phyloP scores from a whole-genome alignment of 139 green algal genomes.

The Auxenochlorella pyrenoidosa region DNA sequence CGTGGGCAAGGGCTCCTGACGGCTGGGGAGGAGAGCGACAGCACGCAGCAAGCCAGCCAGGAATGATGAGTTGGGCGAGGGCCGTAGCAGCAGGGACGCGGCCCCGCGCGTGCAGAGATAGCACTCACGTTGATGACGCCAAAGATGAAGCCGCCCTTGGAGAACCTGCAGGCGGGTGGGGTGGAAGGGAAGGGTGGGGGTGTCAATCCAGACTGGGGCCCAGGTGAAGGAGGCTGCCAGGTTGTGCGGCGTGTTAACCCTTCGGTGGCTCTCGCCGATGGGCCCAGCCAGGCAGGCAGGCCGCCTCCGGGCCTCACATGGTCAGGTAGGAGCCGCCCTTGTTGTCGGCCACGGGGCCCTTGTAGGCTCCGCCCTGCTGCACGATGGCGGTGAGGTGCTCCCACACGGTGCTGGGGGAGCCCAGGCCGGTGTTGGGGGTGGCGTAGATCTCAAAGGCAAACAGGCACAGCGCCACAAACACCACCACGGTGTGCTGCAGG shows the following conservation, averaged over 20 bases:
- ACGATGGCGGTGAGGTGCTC: conserved; percentile 63
- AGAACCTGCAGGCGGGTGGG: conserved; percentile 51
- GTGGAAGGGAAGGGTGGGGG: too few relatives aligned
- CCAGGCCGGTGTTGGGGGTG: conserved; percentile 53
- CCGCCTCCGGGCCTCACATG: conserved; percentile 73
- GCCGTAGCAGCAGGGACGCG: too few relatives aligned
- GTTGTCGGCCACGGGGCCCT: conserved; percentile 79
- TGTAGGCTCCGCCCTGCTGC: conserved; percentile 12
- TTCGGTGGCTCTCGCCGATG: too few relatives aligned
- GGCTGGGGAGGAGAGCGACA: too few relatives aligned
- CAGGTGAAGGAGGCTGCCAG: too few relatives aligned
- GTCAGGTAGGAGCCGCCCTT: conserved; percentile 88
- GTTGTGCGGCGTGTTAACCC: too few relatives aligned
- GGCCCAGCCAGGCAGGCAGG: neutral
- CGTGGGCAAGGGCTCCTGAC: too few relatives aligned
- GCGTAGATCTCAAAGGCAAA: conserved; percentile 90
- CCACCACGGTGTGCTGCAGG: conserved; percentile 76
- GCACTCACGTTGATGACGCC: conserved; percentile 97
- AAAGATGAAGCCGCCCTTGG: conserved; percentile 89
- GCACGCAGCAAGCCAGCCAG: too few relatives aligned
- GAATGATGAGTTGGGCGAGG: too few relatives aligned
- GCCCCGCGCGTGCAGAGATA: too few relatives aligned
- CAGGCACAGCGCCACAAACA: conserved; percentile 87
- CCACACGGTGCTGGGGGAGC: conserved; percentile 75
- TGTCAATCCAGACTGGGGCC: too few relatives aligned